These are phyloP conservation scores for Anisodus acutangulus DNA, from an alignment of 257 asterid genomes.

Conservation along the genomic window DNA sequence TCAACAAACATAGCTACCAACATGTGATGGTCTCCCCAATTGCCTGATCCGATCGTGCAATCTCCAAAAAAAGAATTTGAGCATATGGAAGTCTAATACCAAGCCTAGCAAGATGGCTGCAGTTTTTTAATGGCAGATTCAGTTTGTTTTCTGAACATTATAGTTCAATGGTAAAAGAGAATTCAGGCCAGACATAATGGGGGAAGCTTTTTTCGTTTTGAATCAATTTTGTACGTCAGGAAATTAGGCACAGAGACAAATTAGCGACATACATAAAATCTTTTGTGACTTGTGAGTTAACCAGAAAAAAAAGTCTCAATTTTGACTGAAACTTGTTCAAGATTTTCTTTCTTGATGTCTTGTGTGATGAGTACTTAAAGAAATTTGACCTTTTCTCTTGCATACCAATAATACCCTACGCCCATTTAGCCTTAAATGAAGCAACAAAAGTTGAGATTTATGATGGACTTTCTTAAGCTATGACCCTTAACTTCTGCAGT, in stretches of 20 bases:
- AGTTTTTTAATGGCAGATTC: background rate
- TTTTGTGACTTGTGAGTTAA: background rate
- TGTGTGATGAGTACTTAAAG: background rate
- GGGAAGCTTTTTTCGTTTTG: background rate
- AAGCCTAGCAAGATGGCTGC: background rate
- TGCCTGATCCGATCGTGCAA: slow-evolving; percentile 15
- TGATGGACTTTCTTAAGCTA: background rate
- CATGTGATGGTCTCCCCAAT: background rate
- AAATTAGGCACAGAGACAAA: background rate
- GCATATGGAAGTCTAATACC: background rate
- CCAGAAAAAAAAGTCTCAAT: background rate
- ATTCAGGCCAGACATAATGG: background rate
- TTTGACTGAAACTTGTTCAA: background rate
- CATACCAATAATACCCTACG: background rate
- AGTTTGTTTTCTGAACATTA: background rate
- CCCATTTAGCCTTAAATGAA: background rate
- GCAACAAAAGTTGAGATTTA: background rate
- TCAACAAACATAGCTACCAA: background rate
- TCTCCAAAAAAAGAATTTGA: background rate
- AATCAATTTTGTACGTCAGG: background rate
- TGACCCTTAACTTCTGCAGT: background rate
- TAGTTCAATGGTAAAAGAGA: background rate
- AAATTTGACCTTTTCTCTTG: background rate
- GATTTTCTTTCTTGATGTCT: background rate
- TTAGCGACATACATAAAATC: background rate